phyloP scores from a whole-genome alignment of 1,284 basidiomycete species.

The Cryptococcus deneoformans region DNA sequence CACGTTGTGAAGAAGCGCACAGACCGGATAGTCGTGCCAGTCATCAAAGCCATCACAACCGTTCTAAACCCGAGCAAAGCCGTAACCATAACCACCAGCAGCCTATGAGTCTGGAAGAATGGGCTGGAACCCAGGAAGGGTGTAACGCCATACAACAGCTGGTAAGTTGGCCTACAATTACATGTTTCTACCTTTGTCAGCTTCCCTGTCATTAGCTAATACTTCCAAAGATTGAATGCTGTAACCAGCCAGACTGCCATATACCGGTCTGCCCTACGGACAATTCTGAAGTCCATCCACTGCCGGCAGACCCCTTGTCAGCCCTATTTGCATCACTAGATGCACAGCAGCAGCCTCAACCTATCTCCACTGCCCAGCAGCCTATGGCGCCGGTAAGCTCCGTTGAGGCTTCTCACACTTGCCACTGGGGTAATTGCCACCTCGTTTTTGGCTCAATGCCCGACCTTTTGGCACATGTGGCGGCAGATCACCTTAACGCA shows the following conservation, averaged over 20 bases:
- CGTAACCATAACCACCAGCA: no score
- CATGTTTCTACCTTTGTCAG: neutral
- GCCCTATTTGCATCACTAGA: slow-evolving; percentile 11
- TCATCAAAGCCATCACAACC: neutral
- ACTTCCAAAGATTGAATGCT: slow-evolving; percentile 37
- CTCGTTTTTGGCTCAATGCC: slow-evolving; percentile 50
- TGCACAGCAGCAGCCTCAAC: slow-evolving; percentile 1
- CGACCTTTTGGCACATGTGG: slow-evolving; percentile 53
- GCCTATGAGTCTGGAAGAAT: slow-evolving; percentile 22
- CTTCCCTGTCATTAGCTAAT: slow-evolving; percentile 1
- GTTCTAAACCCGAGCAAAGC: no score
- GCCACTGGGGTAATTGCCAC: slow-evolving; percentile 53
- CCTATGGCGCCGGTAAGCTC: neutral
- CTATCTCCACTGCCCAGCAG: neutral
- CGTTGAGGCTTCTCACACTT: slow-evolving; percentile 31
- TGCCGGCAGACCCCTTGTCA: slow-evolving; percentile 9
- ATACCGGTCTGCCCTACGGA: slow-evolving; percentile 20
- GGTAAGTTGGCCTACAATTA: slow-evolving; percentile 19
- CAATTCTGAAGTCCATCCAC: slow-evolving; percentile 8
- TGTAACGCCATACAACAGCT: slow-evolving; percentile 43
- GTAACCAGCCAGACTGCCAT: slow-evolving; percentile 28
- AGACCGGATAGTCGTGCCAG: neutral
- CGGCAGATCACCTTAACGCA: slow-evolving; percentile 50
- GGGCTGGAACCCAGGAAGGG: slow-evolving; percentile 34
- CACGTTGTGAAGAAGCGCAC: slow-evolving; percentile 13